phyloP scores from a whole-genome alignment of 768 basidiomycete species.

The Mycena indigotica region DNA sequence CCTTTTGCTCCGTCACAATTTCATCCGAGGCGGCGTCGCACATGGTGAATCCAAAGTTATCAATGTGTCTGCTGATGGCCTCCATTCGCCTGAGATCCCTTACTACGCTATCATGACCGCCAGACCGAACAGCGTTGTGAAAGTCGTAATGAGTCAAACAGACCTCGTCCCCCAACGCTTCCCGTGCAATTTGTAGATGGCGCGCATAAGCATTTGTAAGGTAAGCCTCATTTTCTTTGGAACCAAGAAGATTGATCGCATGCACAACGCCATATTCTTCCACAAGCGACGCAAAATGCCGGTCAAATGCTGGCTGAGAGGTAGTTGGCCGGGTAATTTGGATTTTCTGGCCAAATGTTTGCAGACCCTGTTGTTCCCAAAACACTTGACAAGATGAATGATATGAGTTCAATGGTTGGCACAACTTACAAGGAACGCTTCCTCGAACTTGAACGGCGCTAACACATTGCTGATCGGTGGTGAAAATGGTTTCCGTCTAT shows the following conservation, averaged over 20 bases:
- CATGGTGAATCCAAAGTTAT: slow-evolving; percentile 86
- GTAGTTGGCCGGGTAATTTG: slow-evolving; percentile 95
- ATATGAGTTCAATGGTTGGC: slow-evolving; percentile 19
- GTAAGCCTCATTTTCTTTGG: slow-evolving; percentile 88
- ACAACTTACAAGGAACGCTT: slow-evolving; percentile 84
- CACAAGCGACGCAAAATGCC: slow-evolving; percentile 84
- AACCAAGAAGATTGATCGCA: slow-evolving; percentile 88
- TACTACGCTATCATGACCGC: slow-evolving; percentile 86
- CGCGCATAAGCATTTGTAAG: slow-evolving; percentile 82
- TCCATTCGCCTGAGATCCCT: slow-evolving; percentile 75
- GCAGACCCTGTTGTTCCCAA: slow-evolving; percentile 97
- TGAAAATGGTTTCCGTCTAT: slow-evolving; percentile 89
- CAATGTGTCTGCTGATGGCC: slow-evolving; percentile 61
- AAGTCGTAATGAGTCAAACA: slow-evolving; percentile 93
- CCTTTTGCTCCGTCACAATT: slow-evolving; percentile 84
- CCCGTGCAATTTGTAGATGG: slow-evolving; percentile 70
- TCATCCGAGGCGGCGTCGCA: slow-evolving; percentile 66
- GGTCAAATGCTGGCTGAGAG: slow-evolving; percentile 95
- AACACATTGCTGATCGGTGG: slow-evolving; percentile 83
- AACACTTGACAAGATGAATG: slow-evolving; percentile 62
- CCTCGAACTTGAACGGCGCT: slow-evolving; percentile 95
- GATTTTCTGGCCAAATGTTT: slow-evolving; percentile 92
- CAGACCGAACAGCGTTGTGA: slow-evolving; percentile 75
- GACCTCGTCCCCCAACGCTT: slow-evolving; percentile 65
- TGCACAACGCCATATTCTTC: slow-evolving; percentile 86